Percentiles rank a stretch among this genome's conserved stretches.
Conservation (phyloP, 176 grass and related monocot species). For the Elymus sibiricus region DNA sequence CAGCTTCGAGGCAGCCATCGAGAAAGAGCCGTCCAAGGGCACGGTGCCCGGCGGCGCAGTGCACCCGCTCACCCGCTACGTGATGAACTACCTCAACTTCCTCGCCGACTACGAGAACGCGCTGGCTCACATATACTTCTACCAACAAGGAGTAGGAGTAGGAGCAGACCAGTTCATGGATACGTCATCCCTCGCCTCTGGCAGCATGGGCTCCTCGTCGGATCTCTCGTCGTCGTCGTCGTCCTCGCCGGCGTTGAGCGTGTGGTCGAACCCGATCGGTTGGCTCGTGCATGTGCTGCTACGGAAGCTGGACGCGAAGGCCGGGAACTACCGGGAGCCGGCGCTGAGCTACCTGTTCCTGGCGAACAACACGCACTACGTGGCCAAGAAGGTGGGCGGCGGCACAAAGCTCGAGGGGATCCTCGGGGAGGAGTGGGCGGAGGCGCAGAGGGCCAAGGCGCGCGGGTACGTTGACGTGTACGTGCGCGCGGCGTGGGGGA, state of each 20-base stretch:
- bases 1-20: constrained; percentile 60
- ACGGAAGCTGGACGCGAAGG: constrained; percentile 67
- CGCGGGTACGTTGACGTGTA: constrained; percentile 39
- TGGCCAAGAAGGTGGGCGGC: constrained; percentile 48
- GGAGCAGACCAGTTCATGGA: neutral
- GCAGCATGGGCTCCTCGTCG: neutral
- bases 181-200: neutral
- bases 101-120: constrained; percentile 62
- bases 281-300: constrained; percentile 52
- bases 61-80: constrained; percentile 68
- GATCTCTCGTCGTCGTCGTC: neutral
- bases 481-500: constrained; percentile 45
- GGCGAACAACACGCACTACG: constrained; percentile 74
- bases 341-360: constrained; percentile 65
- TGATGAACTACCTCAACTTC: constrained; percentile 80
- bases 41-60: constrained; percentile 45
- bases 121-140: constrained; percentile 35
- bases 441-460: constrained; percentile 39
- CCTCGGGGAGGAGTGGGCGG: constrained; percentile 53
- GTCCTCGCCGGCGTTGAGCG: neutral
- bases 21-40: constrained; percentile 37
- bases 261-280: constrained; percentile 12
- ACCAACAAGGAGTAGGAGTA: too few relatives aligned
- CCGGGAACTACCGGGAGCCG: constrained; percentile 41
- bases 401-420: constrained; percentile 8